Base-by-base conservation (phyloP, 2,329 filamentous ascomycete species). In the Cladosporium colombiae region DNA sequence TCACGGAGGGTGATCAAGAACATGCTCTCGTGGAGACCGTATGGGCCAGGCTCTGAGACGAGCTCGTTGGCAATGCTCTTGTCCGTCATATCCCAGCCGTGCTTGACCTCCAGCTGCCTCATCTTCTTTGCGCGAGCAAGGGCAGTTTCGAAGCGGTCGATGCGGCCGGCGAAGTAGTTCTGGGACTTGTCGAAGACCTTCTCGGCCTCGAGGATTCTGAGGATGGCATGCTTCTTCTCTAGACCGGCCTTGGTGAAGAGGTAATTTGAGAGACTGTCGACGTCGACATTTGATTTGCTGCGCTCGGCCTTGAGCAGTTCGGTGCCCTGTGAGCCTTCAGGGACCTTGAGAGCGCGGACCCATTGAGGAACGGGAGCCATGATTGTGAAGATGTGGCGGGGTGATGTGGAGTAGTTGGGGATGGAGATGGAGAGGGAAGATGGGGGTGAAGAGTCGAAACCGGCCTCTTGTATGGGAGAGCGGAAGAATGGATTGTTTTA, bases 141-240 rank as follows among this genome's bases (percentile, higher is more conserved):
- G 1, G 91, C 86, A 37, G 85, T 86, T 74, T 91, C 85, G 72
- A 93, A 88, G 58, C 88, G 84, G 68, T 91, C 89, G 29, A 86
- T 83, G 53, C 91, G 82, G 50, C 90, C 89, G 70, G 86, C 84
- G 76, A 91, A 91, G 79, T 92, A 91, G 75, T 92, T 92, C 69
- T 90, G 87, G 3, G 87, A 87, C 80, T 93, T 93, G 78, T 93
- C 89, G 70, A 93, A 93, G 65, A 92, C 84, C 62, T 86, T 85
- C 66, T 93, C 89, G 0, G 82, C 76, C 71, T 88, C 81, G 5
- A 93, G 83, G n/a, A 91, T 83, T 57, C 84, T 79, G 6, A 92
- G 79, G 31, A 93, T 83, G 27, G 80, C 80, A 1, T 84, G 78
- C 72, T 89, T 88, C 52, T 85, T 82, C 65, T 88, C 82, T 13